Evolutionary conservation across 768 basidiomycete species (phyloP).

Genomic region (Leccinum incarnatum): DNA sequence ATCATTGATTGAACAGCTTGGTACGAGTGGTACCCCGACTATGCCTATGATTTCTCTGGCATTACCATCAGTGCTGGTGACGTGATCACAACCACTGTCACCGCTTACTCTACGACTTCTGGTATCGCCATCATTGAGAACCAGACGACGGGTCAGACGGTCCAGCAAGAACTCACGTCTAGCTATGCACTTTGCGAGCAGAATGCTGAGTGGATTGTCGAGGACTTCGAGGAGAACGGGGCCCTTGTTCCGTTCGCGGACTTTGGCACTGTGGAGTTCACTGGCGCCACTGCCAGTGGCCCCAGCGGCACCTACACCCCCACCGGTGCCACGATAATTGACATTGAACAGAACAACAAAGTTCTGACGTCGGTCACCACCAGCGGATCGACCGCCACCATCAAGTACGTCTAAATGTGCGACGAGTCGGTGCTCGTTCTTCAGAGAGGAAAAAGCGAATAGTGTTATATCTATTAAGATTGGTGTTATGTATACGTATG

Average conservation of each 20-base stretch:
- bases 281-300: constrained; percentile 7
- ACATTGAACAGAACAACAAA: constrained; percentile 9
- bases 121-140: constrained; percentile 21
- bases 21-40: constrained; percentile 24
- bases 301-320: constrained; percentile 10
- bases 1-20: constrained; percentile 13
- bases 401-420: constrained; percentile 10
- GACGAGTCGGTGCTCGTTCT: background rate
- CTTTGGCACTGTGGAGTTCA: constrained; percentile 23
- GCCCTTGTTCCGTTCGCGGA: constrained; percentile 8
- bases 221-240: constrained; percentile 17
- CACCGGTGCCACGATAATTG: constrained; percentile 10
- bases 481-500: background rate
- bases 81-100: constrained; percentile 15
- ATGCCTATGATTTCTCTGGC: constrained; percentile 7
- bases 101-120: constrained; percentile 19
- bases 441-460: background rate
- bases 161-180: constrained; percentile 7
- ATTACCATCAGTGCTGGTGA: constrained; percentile 18
- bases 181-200: constrained; percentile 14
- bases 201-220: constrained; percentile 26
- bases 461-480: background rate
- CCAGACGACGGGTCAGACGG: constrained; percentile 16
- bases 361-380: constrained; percentile 15
- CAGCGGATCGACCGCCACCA: background rate